phyloP scores from a whole-genome alignment of 495 filamentous ascomycete species.

The Bombardia bombarda region DNA sequence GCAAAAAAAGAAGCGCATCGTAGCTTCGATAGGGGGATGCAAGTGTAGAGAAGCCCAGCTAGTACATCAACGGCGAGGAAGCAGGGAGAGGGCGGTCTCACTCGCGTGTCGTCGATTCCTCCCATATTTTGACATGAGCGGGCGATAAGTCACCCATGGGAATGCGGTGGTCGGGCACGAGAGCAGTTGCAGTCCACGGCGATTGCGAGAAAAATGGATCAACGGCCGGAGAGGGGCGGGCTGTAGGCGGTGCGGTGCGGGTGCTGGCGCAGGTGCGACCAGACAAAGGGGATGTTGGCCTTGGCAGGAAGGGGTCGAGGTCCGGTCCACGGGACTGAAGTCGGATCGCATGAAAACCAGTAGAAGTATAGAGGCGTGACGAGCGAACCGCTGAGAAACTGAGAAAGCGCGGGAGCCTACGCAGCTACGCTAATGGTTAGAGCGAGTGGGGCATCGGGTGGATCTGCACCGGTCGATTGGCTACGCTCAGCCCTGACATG shows the following conservation, averaged over 20 bases:
- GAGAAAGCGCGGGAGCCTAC: too few species aligned
- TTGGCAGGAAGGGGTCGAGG: background rate
- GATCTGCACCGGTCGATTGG: too few species aligned
- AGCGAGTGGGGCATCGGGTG: too few species aligned
- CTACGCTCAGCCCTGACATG: too few species aligned
- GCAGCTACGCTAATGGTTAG: too few species aligned
- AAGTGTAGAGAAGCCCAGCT: too few species aligned
- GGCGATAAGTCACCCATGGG: slow-evolving; percentile 23
- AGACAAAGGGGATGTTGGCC: background rate
- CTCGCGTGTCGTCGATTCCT: slow-evolving; percentile 27
- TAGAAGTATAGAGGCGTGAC: too few species aligned
- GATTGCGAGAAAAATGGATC: background rate
- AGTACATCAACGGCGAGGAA: background rate
- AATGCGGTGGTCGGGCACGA: too few species aligned
- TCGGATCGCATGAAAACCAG: background rate
- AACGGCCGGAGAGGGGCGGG: background rate
- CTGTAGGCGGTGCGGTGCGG: too few species aligned
- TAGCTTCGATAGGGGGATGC: too few species aligned
- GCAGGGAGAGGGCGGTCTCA: slow-evolving; percentile 11
- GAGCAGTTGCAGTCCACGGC: slow-evolving; percentile 1
- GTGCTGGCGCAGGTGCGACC: background rate
- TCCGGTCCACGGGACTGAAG: background rate
- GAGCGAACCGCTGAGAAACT: too few species aligned
- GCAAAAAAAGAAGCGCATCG: background rate
- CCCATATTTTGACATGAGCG: slow-evolving; percentile 23